phyloP scores from a whole-genome alignment of 2,329 filamentous ascomycete species.

The Colletotrichum tanaceti region DNA sequence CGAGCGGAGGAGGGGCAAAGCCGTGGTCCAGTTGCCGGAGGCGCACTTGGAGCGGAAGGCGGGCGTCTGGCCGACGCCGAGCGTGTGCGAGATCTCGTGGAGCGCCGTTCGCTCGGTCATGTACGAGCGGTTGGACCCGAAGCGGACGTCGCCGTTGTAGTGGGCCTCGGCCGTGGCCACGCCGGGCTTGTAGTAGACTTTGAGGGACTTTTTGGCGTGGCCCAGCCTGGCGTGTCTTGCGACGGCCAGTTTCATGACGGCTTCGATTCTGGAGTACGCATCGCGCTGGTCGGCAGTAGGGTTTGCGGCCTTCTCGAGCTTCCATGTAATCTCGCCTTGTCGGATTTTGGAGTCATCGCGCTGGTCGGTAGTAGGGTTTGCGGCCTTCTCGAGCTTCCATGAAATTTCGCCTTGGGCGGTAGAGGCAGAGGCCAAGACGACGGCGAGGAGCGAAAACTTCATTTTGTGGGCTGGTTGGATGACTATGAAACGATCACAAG shows the following conservation, averaged over 20 bases:
- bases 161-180: constrained; percentile 60
- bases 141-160: constrained; percentile 60
- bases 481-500: not conserved
- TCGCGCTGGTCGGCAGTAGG: constrained; percentile 56
- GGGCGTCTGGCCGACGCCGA: constrained; percentile 59
- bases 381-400: constrained; percentile 52
- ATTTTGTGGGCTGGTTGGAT: constrained; percentile 3
- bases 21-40: constrained; percentile 56
- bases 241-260: constrained; percentile 55
- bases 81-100: constrained; percentile 61
- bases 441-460: constrained; percentile 46
- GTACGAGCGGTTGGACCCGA: constrained; percentile 57
- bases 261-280: constrained; percentile 57
- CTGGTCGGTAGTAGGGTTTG: too few species aligned
- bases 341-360: constrained; percentile 57
- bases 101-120: constrained; percentile 62
- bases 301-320: constrained; percentile 51
- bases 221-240: constrained; percentile 54
- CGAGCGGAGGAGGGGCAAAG: constrained; percentile 52
- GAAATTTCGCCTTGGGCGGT: constrained; percentile 52
- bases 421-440: constrained; percentile 47
- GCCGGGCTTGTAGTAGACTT: constrained; percentile 55
- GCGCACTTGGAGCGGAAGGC: constrained; percentile 54
- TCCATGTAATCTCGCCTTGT: constrained; percentile 55
- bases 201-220: constrained; percentile 52